Evolutionary conservation across 2,329 filamentous ascomycete species (phyloP).

Genomic region (Cercospora zeina): DNA sequence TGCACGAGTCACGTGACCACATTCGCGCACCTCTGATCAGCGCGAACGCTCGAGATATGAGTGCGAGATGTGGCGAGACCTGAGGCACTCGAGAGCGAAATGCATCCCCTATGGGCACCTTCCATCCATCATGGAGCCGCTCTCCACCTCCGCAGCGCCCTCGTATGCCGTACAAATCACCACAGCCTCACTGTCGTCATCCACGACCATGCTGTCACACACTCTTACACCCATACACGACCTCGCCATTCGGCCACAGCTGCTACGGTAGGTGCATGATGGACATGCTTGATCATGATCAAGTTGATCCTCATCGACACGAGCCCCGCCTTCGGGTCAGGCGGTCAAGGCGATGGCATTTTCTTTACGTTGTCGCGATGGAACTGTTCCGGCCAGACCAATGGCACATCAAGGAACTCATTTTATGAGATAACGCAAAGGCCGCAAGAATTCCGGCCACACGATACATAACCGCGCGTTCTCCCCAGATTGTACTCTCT

Average conservation of each 20-base stretch:
- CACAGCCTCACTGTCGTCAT: not conserved
- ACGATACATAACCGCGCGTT: slow-evolving; percentile 25
- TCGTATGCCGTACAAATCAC: not conserved
- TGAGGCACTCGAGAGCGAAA: not conserved
- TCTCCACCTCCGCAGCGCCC: not conserved
- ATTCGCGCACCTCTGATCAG: slow-evolving; percentile 2
- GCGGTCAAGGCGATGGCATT: slow-evolving; percentile 18
- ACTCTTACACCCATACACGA: not conserved
- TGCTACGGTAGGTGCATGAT: not conserved
- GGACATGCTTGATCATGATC: not conserved
- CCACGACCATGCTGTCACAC: not conserved
- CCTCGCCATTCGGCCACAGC: not conserved
- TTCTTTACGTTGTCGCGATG: slow-evolving; percentile 23
- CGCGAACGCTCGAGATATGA: slow-evolving; percentile 4
- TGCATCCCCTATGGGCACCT: not conserved
- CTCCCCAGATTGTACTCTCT: slow-evolving; percentile 24
- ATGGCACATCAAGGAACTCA: slow-evolving; percentile 19
- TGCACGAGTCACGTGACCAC: not conserved
- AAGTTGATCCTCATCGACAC: slow-evolving; percentile 2
- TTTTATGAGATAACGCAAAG: slow-evolving; percentile 19
- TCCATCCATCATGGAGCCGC: not conserved
- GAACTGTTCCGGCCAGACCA: slow-evolving; percentile 33
- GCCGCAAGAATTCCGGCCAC: slow-evolving; percentile 30
- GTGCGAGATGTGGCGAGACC: not conserved
- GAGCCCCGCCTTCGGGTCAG: slow-evolving; percentile 12